These are phyloP conservation scores for Durotheca rogersii DNA, from an alignment of 495 filamentous ascomycete genomes.

Conservation along the genomic window DNA sequence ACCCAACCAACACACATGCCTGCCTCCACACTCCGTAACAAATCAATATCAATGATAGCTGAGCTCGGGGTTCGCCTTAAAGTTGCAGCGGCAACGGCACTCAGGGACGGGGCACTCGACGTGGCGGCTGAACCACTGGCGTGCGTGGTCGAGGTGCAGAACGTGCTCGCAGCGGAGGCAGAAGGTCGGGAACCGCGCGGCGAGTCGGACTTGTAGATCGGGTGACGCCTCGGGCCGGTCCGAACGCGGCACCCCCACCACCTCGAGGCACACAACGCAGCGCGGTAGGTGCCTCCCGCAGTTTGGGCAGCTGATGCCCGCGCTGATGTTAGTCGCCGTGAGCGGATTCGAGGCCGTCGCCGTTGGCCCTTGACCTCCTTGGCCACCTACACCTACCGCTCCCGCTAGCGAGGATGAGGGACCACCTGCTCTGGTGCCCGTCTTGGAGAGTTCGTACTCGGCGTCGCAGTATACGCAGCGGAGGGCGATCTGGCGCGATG, in stretches of 20 bases:
- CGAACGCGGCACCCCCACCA: constrained; percentile 78
- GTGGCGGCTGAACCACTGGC: constrained; percentile 82
- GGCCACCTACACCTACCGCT: too few species aligned
- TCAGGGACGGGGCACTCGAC: constrained; percentile 85
- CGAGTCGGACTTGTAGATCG: constrained; percentile 50
- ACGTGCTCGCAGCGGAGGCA: constrained; percentile 89
- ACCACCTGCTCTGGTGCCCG: constrained; percentile 27
- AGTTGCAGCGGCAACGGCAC: constrained; percentile 80
- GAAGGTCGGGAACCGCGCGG: constrained; percentile 65
- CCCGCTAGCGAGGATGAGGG: constrained; percentile 14
- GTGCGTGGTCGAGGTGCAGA: constrained; percentile 83
- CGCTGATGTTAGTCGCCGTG: constrained; percentile 47
- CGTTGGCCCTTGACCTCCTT: background rate
- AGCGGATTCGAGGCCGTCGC: constrained; percentile 40
- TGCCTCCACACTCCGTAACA: too few species aligned
- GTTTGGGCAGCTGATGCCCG: constrained; percentile 70
- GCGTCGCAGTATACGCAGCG: constrained; percentile 81
- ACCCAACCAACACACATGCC: background rate
- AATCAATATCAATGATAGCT: constrained; percentile 38
- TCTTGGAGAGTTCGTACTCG: constrained; percentile 44
- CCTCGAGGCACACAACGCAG: constrained; percentile 83
- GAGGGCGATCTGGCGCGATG: constrained; percentile 74
- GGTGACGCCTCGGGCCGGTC: constrained; percentile 56
- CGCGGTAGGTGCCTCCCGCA: constrained; percentile 87
- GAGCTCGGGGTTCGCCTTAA: constrained; percentile 49